A percentile compares a stretch with the other conserved stretches of the same genome.
Evolutionary conservation across 306 rosid genomes (phyloP).

Genomic region (Corylus americana): DNA sequence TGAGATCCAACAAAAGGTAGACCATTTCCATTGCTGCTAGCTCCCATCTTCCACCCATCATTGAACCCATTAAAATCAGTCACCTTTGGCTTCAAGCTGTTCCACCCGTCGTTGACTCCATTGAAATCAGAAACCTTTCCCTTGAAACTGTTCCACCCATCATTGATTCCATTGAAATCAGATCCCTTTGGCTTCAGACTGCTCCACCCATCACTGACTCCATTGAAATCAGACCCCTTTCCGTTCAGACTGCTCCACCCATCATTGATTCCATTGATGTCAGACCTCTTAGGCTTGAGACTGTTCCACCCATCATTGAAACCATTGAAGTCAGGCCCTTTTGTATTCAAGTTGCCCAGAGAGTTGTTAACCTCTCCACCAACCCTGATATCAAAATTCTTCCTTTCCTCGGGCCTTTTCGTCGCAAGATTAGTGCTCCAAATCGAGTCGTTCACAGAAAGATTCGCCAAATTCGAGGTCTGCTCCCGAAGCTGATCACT

Average conservation of each 20-base stretch:
- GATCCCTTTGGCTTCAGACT: slow-evolving; percentile 21
- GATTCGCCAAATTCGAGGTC: slow-evolving; percentile 50
- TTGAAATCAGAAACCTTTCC: slow-evolving; percentile 36
- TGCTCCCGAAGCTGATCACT: slow-evolving; percentile 84
- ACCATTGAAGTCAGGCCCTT: slow-evolving; percentile 42
- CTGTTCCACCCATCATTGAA: slow-evolving; percentile 14
- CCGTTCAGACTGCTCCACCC: slow-evolving; percentile 22
- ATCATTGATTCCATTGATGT: neutral
- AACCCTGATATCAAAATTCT: slow-evolving; percentile 75
- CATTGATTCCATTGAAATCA: slow-evolving; percentile 25
- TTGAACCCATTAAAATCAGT: slow-evolving; percentile 29
- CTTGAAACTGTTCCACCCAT: slow-evolving; percentile 51
- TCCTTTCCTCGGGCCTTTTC: slow-evolving; percentile 58
- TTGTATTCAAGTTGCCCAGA: slow-evolving; percentile 25
- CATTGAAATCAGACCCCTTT: slow-evolving; percentile 32
- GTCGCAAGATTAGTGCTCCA: slow-evolving; percentile 63
- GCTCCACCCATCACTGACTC: slow-evolving; percentile 29
- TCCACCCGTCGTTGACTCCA: slow-evolving; percentile 32
- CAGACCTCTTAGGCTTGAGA: neutral
- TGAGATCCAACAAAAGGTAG: slow-evolving; percentile 38
- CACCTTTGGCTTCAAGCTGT: slow-evolving; percentile 24
- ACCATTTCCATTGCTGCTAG: slow-evolving; percentile 8
- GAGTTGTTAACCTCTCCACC: slow-evolving; percentile 69
- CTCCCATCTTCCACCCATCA: slow-evolving; percentile 48
- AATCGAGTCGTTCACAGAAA: slow-evolving; percentile 76